Conservation (phyloP, 768 basidiomycete species). For the Mycena chlorophos region DNA sequence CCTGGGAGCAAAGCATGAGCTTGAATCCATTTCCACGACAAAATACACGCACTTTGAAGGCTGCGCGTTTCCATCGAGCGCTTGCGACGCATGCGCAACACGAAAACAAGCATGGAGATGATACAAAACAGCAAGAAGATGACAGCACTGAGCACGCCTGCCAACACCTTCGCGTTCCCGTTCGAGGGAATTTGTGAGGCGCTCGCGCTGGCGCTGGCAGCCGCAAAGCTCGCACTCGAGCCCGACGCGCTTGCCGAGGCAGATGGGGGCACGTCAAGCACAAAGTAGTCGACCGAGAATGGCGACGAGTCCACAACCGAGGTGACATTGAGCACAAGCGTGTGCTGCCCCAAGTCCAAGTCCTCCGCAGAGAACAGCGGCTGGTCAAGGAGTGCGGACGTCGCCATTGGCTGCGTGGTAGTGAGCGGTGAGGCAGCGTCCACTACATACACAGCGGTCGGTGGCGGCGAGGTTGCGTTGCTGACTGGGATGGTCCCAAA, state of each 20-base stretch:
- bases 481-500: constrained; percentile 47
- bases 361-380: constrained; percentile 40
- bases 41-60: constrained; percentile 11
- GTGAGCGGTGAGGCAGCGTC: constrained; percentile 35
- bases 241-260: constrained; percentile 11
- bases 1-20: too few relatives aligned
- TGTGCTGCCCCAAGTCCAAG: constrained; percentile 34
- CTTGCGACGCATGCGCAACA: constrained; percentile 18
- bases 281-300: constrained; percentile 43
- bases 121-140: constrained; percentile 22
- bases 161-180: constrained; percentile 24
- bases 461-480: constrained; percentile 35
- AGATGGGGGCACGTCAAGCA: constrained; percentile 37
- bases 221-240: not conserved
- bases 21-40: not conserved
- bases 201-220: not conserved
- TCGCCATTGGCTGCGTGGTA: constrained; percentile 39
- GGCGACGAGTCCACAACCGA: constrained; percentile 31
- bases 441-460: constrained; percentile 41
- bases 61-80: not conserved
- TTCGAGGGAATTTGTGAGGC: not conserved
- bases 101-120: constrained; percentile 12
- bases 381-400: constrained; percentile 36
- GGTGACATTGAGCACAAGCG: constrained; percentile 40
- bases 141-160: constrained; percentile 28